A percentile compares a stretch with the other conserved stretches of the same genome.
Evolutionary conservation across 345 rosid species (phyloP).

Genomic region (Eucalyptus pumila): DNA sequence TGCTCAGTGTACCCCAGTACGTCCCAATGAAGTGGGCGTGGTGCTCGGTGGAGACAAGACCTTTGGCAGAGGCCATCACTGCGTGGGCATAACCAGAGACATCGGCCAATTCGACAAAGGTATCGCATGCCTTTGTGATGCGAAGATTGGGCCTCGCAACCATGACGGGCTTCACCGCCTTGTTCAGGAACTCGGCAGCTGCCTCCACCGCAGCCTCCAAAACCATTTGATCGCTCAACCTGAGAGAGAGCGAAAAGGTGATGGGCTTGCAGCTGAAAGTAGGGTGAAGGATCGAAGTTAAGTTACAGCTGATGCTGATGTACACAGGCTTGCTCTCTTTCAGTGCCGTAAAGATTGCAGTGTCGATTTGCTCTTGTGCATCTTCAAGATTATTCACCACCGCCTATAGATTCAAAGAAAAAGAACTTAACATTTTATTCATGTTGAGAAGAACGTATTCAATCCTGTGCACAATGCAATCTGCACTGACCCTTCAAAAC

Average conservation of each 20-base stretch:
- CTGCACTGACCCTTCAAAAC: not conserved
- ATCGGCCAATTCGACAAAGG: slow-evolving; percentile 32
- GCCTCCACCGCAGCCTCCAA: slow-evolving; percentile 48
- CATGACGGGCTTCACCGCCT: slow-evolving; percentile 51
- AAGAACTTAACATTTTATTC: not conserved
- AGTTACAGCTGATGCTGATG: slow-evolving; percentile 48
- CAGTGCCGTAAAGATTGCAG: slow-evolving; percentile 32
- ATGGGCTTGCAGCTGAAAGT: slow-evolving; percentile 34
- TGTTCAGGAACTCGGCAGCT: slow-evolving; percentile 33
- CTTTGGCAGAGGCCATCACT: slow-evolving; percentile 52
- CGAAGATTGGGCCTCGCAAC: slow-evolving; percentile 42
- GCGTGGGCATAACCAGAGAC: slow-evolving; percentile 37
- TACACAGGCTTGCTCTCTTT: slow-evolving; percentile 65
- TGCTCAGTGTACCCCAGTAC: slow-evolving; percentile 47
- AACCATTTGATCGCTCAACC: slow-evolving; percentile 36
- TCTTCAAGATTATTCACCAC: slow-evolving; percentile 50
- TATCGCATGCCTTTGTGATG: slow-evolving; percentile 30
- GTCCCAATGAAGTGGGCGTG: slow-evolving; percentile 46
- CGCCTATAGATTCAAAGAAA: slow-evolving; percentile 6
- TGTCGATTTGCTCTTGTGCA: slow-evolving; percentile 48
- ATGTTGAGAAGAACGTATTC: not conserved
- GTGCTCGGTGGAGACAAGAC: slow-evolving; percentile 33
- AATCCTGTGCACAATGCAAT: not conserved
- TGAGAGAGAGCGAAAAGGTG: slow-evolving; percentile 28
- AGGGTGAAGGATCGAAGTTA: slow-evolving; percentile 33